These are phyloP conservation scores for Solanum paucissectum DNA, from an alignment of 257 asterid species.

Conservation along the genomic window DNA sequence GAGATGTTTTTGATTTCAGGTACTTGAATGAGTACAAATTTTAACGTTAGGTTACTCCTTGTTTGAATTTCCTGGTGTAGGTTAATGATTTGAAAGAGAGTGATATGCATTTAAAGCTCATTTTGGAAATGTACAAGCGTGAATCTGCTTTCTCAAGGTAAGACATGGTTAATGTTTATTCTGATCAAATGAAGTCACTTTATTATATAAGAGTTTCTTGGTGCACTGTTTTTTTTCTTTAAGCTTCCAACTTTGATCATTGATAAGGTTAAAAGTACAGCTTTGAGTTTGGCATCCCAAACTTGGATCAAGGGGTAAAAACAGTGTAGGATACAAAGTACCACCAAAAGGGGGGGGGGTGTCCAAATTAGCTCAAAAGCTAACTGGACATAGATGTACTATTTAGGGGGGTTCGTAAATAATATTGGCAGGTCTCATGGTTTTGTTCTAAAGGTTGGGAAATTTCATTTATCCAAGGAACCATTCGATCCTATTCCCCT, in stretches of 20 bases:
- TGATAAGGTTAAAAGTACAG: not conserved
- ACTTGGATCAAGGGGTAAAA: not conserved
- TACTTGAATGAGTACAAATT: not conserved
- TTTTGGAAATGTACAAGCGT: constrained; percentile 56
- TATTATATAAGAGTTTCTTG: not conserved
- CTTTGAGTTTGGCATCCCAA: not conserved
- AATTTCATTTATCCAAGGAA: not conserved
- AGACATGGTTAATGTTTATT: constrained; percentile 5
- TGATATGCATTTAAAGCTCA: constrained; percentile 55
- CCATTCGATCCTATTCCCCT: not conserved
- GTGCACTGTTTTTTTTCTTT: not conserved
- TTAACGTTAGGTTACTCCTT: not conserved
- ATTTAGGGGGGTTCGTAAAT: not conserved
- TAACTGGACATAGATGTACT: not conserved
- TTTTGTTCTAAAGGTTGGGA: not conserved
- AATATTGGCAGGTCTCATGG: not conserved
- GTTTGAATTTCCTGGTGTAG: constrained; percentile 35
- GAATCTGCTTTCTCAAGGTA: constrained; percentile 76
- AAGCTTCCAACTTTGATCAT: not conserved
- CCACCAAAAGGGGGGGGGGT: not conserved
- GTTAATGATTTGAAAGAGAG: constrained; percentile 56
- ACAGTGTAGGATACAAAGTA: not conserved
- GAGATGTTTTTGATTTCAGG: not conserved
- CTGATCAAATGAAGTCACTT: not conserved
- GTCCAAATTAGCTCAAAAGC: not conserved